Evolutionary conservation across 305 asterid species (phyloP), one percentile per base, ranked within the genome.

Genomic region (Rubia tinctorum): DNA sequence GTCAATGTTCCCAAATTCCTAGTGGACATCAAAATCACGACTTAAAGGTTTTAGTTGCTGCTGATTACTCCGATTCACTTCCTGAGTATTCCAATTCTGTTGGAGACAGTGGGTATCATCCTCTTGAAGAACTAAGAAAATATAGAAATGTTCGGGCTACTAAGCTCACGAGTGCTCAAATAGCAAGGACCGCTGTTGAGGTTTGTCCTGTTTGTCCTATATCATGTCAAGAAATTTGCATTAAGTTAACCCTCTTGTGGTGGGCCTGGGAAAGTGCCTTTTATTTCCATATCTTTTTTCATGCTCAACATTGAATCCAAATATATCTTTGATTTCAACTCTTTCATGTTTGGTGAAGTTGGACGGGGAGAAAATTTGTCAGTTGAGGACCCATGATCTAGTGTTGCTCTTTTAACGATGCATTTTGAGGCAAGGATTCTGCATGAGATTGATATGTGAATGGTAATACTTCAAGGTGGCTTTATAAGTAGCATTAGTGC

Each of bases 141-240:
- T 69, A 76, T 69, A 85, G 83, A 44, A 85, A 81, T 43, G 79
- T 73, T 75, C 85, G 84, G 66, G 88, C 86, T 66, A 80, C 82
- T 71, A 75, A 78, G 87, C 96, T 79, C 74, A 80, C 92, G 73
- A 77, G 85, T 80, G 88, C 96, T 78, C 94, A 91, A 83, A 85
- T 84, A 53, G 91, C 97, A 75, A 88, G 96, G 90, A 88, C 90
- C 45, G 77, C 90, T 66, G 88, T 91, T 66, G 94, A 91, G 97
- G 97, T 91, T 60, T 78, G 70, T 80, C 56, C 30, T 18, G 49
- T 72, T 68, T 71, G 34, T 27, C 51, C 30, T 72, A 45, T 67
- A 56, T 75, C 59, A 59, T 62, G 75, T 27, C 75, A 75, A 58
- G 67, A 79, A 71, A 62, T 71, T 74, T 72, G 75, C 71, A 70